Evolutionary conservation across 306 rosid genomes (phyloP).

Genomic region (Abrus pulchellus): DNA sequence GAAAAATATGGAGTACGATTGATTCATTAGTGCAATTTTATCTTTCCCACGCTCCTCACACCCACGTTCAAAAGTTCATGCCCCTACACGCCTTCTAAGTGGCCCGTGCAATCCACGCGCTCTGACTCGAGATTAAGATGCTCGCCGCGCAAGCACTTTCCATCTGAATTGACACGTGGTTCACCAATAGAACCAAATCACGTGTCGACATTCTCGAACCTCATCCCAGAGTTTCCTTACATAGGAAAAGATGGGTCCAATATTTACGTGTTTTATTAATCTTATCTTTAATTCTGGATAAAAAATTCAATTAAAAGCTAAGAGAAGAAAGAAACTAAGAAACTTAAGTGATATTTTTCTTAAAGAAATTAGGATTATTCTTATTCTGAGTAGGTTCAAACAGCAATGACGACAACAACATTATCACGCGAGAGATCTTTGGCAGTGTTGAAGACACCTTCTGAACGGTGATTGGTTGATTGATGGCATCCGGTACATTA

Average conservation of each 20-base stretch:
- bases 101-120: neutral
- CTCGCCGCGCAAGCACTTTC: neutral
- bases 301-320: too few species aligned
- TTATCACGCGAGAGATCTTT: neutral
- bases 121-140: neutral
- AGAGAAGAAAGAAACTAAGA: too few species aligned
- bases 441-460: constrained; percentile 19
- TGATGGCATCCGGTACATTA: neutral
- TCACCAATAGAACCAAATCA: constrained; percentile 30
- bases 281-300: too few species aligned
- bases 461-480: neutral
- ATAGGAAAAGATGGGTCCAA: too few species aligned
- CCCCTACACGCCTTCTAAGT: neutral
- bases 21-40: neutral
- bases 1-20: neutral
- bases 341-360: too few species aligned
- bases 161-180: neutral
- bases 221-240: neutral
- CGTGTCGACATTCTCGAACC: constrained; percentile 42
- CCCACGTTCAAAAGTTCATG: neutral
- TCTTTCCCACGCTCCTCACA: neutral
- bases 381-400: too few species aligned
- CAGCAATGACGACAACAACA: neutral
- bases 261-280: too few species aligned
- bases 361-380: too few species aligned